phyloP scores from a whole-genome alignment of 192 early-diverging fungal genomes.

The Linnemannia elongata region DNA sequence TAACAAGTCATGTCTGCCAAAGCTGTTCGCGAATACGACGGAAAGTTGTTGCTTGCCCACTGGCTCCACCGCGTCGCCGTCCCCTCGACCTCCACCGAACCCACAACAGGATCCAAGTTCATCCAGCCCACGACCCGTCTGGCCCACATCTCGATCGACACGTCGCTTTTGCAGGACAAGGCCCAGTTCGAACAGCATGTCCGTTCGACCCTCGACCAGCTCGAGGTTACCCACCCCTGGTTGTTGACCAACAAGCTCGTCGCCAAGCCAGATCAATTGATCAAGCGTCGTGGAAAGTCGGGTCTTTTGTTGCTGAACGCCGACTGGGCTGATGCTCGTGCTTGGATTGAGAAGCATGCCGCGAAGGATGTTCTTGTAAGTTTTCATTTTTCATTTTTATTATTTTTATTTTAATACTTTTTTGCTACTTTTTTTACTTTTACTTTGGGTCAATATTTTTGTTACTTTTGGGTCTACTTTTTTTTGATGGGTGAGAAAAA shows the following conservation, averaged over 20 bases:
- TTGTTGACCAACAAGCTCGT: slow-evolving; percentile 87
- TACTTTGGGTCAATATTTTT: background rate
- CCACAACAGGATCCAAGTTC: slow-evolving; percentile 71
- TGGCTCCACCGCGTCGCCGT: slow-evolving; percentile 74
- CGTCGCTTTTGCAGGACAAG: slow-evolving; percentile 62
- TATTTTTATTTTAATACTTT: background rate
- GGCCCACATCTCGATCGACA: slow-evolving; percentile 85
- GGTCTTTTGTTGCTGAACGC: slow-evolving; percentile 94
- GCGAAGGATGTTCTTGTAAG: slow-evolving; percentile 85
- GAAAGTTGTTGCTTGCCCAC: slow-evolving; percentile 95
- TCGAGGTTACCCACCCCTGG: slow-evolving; percentile 90
- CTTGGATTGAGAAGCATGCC: slow-evolving; percentile 93
- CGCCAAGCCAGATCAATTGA: slow-evolving; percentile 98
- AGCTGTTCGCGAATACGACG: slow-evolving; percentile 97
- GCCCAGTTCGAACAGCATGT: slow-evolving; percentile 73
- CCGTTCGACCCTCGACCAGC: slow-evolving; percentile 66
- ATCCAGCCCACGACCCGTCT: slow-evolving; percentile 79
- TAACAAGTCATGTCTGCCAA: slow-evolving; percentile 82
- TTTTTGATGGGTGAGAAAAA: background rate
- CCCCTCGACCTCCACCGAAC: slow-evolving; percentile 53
- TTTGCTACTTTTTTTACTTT: background rate
- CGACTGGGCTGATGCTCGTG: slow-evolving; percentile 87
- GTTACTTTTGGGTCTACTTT: background rate
- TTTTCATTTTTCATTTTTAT: background rate
- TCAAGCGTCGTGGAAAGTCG: slow-evolving; percentile 98